Evolutionary conservation across 2,329 filamentous ascomycete genomes (phyloP).

Genomic region (Hypoxylon sp.): DNA sequence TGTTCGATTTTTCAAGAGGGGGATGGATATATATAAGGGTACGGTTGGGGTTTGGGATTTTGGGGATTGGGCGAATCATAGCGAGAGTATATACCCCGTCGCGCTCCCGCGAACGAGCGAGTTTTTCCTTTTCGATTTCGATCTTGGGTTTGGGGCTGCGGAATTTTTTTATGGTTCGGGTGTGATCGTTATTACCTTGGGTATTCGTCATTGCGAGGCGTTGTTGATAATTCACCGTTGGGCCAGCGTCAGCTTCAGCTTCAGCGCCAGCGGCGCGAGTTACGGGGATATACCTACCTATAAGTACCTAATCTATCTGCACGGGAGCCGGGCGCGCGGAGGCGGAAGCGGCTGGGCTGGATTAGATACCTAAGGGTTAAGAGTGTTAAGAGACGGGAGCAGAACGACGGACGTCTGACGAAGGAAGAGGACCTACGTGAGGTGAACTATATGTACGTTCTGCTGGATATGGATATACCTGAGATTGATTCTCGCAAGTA

Average conservation of each 20-base stretch:
- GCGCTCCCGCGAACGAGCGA: conserved; percentile 15
- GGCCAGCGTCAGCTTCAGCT: not conserved
- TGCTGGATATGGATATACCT: not conserved
- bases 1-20: no score
- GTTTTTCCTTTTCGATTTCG: conserved; percentile 9
- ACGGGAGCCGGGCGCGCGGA: not conserved
- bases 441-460: no score
- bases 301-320: not conserved
- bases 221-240: not conserved
- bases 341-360: not conserved
- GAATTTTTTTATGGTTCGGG: conserved; percentile 2
- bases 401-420: not conserved
- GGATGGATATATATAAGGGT: no score
- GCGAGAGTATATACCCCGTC: conserved; percentile 17
- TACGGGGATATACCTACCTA: not conserved
- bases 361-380: no score
- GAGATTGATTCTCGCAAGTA: conserved; percentile 32
- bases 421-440: no score
- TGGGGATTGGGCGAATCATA: conserved; percentile 9
- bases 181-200: not conserved
- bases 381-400: not conserved
- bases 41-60: conserved; percentile 13
- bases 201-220: conserved; percentile 13
- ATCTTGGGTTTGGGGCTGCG: not conserved
- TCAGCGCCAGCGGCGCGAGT: not conserved